Evolutionary conservation across 2,329 filamentous ascomycete species (phyloP).

Genomic region (Penicillium sp.): DNA sequence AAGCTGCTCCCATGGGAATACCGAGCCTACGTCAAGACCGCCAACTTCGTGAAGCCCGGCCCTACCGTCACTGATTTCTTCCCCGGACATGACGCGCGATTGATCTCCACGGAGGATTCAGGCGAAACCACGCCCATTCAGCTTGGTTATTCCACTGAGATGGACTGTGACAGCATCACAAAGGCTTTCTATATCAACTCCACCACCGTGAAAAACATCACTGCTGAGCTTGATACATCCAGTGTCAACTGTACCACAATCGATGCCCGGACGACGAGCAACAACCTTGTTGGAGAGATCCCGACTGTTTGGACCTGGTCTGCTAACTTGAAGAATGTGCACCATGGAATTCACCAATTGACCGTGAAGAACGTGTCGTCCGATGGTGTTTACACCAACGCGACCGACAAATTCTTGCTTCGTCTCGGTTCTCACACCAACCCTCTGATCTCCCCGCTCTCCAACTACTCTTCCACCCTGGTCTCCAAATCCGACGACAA

Average conservation of each 20-base stretch:
- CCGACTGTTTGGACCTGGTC: slow-evolving; percentile 58
- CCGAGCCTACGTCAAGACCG: slow-evolving; percentile 60
- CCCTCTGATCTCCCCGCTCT: slow-evolving; percentile 60
- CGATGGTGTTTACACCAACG: slow-evolving; percentile 41
- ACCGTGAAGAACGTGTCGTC: slow-evolving; percentile 48
- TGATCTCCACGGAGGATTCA: slow-evolving; percentile 53
- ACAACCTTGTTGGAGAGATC: slow-evolving; percentile 52
- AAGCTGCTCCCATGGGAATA: slow-evolving; percentile 60
- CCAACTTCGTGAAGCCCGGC: slow-evolving; percentile 52
- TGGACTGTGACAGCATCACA: slow-evolving; percentile 61
- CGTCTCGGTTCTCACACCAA: slow-evolving; percentile 62
- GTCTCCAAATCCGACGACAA: slow-evolving; percentile 49
- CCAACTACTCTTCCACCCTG: slow-evolving; percentile 61
- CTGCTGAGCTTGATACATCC: slow-evolving; percentile 47
- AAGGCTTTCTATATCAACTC: slow-evolving; percentile 55
- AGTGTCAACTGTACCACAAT: slow-evolving; percentile 51
- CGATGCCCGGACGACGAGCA: slow-evolving; percentile 26
- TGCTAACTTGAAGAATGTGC: slow-evolving; percentile 57
- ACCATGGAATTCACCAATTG: slow-evolving; percentile 62
- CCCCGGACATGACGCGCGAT: slow-evolving; percentile 62
- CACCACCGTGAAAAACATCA: slow-evolving; percentile 50
- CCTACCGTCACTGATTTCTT: slow-evolving; percentile 62
- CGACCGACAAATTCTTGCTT: slow-evolving; percentile 62
- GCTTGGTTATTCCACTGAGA: slow-evolving; percentile 60
- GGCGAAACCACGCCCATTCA: slow-evolving; percentile 50